These are phyloP conservation scores for Nannizzia gypsea DNA, from an alignment of 2,329 filamentous ascomycete species.

Conservation along the genomic window DNA sequence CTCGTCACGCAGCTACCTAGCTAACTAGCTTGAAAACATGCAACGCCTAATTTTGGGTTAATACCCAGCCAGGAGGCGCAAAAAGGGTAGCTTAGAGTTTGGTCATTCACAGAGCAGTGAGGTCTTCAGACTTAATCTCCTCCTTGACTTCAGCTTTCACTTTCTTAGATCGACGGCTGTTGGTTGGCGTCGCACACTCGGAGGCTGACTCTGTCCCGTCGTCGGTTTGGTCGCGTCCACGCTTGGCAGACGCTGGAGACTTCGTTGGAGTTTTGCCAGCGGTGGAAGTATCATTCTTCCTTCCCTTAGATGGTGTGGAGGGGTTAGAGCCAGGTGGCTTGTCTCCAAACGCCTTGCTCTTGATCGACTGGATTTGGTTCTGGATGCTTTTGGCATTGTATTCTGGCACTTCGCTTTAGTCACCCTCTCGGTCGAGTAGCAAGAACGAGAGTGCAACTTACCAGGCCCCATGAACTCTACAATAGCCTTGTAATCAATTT, in stretches of 20 bases:
- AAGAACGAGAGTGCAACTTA: neutral
- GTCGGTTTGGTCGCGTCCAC: neutral
- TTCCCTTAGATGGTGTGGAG: neutral
- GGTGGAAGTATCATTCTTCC: neutral
- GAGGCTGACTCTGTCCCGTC: neutral
- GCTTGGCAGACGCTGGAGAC: neutral
- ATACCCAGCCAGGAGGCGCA: too few species aligned
- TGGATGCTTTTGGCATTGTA: neutral
- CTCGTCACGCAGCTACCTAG: neutral
- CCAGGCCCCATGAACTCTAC: conserved; percentile 18
- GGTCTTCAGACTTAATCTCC: neutral
- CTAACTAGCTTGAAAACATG: too few species aligned
- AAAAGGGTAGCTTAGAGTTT: too few species aligned
- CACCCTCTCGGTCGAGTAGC: neutral
- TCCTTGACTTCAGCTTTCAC: neutral
- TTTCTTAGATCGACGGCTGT: neutral
- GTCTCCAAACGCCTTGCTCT: neutral
- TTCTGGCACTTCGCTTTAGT: neutral
- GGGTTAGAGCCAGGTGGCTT: neutral
- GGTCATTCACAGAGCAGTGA: neutral
- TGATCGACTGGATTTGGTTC: neutral
- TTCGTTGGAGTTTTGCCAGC: neutral
- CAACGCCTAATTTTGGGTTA: too few species aligned
- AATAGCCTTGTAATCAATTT: conserved; percentile 15
- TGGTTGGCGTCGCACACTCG: neutral